Evolutionary conservation across 2,329 filamentous ascomycete genomes (phyloP).

Genomic region (Diaporthe vexans): DNA sequence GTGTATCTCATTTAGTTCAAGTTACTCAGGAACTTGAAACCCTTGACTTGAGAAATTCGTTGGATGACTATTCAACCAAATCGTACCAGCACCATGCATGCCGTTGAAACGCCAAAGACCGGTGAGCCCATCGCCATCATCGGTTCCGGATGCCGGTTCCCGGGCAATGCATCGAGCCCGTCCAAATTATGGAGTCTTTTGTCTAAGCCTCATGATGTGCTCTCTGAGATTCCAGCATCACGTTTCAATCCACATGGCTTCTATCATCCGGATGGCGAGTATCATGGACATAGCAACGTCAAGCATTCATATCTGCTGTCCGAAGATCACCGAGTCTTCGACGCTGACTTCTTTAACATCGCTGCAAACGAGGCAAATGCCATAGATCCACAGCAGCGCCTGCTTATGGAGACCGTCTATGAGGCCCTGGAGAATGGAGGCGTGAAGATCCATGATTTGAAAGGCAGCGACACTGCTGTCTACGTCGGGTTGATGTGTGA

Average conservation of each 20-base stretch:
- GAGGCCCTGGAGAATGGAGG: slow-evolving; percentile 45
- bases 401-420: slow-evolving; percentile 45
- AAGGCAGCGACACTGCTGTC: slow-evolving; percentile 47
- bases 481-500: slow-evolving; percentile 47
- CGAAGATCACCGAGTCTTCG: slow-evolving; percentile 32
- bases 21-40: too few relatives aligned
- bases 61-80: too few relatives aligned
- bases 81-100: too few relatives aligned
- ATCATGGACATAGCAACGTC: slow-evolving; percentile 49
- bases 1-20: too few relatives aligned
- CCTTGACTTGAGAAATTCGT: too few relatives aligned
- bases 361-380: slow-evolving; percentile 43
- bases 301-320: slow-evolving; percentile 43
- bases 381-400: slow-evolving; percentile 41
- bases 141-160: too few relatives aligned
- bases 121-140: too few relatives aligned
- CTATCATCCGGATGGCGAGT: slow-evolving; percentile 47
- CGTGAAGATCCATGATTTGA: slow-evolving; percentile 40
- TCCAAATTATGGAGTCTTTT: too few relatives aligned
- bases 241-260: slow-evolving; percentile 46
- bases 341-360: slow-evolving; percentile 49
- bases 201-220: too few relatives aligned
- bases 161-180: too few relatives aligned
- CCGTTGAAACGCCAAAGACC: too few relatives aligned
- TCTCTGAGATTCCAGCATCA: too few relatives aligned